phyloP scores from a whole-genome alignment of 129 eudicot species.

The Pittosporum tobira region DNA sequence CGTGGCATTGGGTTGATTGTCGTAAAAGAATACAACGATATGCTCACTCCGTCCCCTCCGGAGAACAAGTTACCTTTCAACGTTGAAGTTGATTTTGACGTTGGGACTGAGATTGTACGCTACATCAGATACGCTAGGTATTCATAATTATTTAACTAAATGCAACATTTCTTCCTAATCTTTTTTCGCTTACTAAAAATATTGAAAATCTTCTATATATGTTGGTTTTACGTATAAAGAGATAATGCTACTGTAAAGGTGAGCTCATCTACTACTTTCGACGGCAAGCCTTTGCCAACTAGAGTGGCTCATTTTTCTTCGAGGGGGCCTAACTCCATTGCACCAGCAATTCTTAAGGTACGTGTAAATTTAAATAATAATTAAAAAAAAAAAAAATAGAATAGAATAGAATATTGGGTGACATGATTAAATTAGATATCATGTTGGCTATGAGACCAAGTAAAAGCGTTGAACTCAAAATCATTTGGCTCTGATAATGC shows the following conservation, averaged over 20 bases:
- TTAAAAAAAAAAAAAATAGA: too few species aligned
- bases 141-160: too few species aligned
- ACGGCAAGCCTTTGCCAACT: constrained; percentile 12
- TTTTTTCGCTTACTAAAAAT: too few species aligned
- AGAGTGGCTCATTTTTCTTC: constrained; percentile 22
- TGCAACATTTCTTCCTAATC: too few species aligned
- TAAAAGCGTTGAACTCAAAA: too few species aligned
- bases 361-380: too few species aligned
- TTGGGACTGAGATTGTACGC: constrained; percentile 6
- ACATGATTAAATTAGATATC: too few species aligned
- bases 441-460: too few species aligned
- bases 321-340: constrained; percentile 23
- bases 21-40: neutral
- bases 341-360: constrained; percentile 31
- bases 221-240: neutral
- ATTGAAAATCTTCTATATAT: neutral
- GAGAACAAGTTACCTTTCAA: neutral
- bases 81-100: constrained; percentile 10
- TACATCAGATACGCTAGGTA: constrained; percentile 1
- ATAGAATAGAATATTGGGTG: too few species aligned
- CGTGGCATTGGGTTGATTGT: neutral
- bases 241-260: neutral
- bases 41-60: neutral
- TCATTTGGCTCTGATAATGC: too few species aligned
- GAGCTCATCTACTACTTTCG: neutral